These are phyloP conservation scores for Dillenia suffruticosa DNA, from an alignment of 164 flowering plant species.

Conservation along the genomic window DNA sequence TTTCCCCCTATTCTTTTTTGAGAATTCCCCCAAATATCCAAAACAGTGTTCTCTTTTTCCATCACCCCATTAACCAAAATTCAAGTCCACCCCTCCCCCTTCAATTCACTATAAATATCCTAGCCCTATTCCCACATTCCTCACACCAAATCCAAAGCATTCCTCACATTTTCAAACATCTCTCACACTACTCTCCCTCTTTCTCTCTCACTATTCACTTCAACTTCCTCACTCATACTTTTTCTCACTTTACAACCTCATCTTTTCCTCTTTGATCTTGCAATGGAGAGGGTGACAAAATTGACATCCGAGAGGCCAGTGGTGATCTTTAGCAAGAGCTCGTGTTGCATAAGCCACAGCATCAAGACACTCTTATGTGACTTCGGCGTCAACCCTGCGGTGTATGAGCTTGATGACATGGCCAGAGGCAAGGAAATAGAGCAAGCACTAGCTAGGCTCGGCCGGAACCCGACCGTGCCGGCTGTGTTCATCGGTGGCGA, in stretches of 20 bases:
- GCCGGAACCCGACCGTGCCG: constrained; percentile 41
- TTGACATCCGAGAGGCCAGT: constrained; percentile 45
- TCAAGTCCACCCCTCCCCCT: too few species aligned
- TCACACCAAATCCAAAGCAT: too few species aligned
- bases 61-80: too few species aligned
- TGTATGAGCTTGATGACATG: constrained; percentile 53
- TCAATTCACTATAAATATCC: too few species aligned
- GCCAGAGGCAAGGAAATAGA: constrained; percentile 46
- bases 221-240: neutral
- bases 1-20: too few species aligned
- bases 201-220: neutral
- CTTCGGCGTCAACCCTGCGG: constrained; percentile 47
- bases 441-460: constrained; percentile 33
- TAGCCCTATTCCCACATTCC: too few species aligned
- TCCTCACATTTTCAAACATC: neutral
- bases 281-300: constrained; percentile 42
- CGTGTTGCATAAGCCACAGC: constrained; percentile 57
- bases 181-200: neutral
- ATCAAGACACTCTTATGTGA: constrained; percentile 40
- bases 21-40: too few species aligned
- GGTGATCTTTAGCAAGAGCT: constrained; percentile 61
- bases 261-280: neutral
- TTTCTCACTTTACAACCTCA: neutral
- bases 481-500: constrained; percentile 51
- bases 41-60: too few species aligned